Conservation (phyloP, 2,329 filamentous ascomycete genomes). For the Zymoseptoria passerinii region DNA sequence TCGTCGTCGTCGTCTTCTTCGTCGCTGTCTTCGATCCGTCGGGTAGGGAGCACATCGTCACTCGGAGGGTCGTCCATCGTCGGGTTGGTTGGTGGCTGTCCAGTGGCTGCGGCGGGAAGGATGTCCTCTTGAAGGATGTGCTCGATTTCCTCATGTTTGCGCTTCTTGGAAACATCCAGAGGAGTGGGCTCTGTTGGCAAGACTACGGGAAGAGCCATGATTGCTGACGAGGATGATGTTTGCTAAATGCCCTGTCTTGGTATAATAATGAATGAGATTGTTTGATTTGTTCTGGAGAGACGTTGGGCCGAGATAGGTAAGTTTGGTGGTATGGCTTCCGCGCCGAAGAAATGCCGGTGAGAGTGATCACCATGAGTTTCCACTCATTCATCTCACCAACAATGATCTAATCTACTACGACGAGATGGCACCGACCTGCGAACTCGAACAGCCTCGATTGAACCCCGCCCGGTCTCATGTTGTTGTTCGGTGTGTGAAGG, state of each 20-base stretch:
- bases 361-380: too few species aligned
- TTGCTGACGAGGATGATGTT: not conserved
- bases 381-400: not conserved
- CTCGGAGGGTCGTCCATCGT: not conserved
- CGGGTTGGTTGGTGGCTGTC: not conserved
- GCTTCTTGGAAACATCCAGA: constrained; percentile 10
- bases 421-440: not conserved
- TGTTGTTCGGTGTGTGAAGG: too few species aligned
- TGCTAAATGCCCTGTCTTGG: not conserved
- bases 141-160: constrained; percentile 3
- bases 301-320: not conserved
- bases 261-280: too few species aligned
- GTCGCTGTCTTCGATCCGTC: constrained; percentile 3
- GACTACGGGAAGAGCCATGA: constrained; percentile 11
- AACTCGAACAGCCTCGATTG: too few species aligned
- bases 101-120: not conserved
- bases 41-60: not conserved
- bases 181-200: constrained; percentile 11
- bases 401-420: not conserved
- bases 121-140: not conserved
- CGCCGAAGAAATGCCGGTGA: not conserved
- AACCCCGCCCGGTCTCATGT: too few species aligned
- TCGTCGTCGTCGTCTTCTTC: constrained; percentile 4
- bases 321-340: not conserved
- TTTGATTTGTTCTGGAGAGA: too few species aligned